phyloP scores from a whole-genome alignment of 129 eudicot genomes.

The Kitagawia praeruptora region DNA sequence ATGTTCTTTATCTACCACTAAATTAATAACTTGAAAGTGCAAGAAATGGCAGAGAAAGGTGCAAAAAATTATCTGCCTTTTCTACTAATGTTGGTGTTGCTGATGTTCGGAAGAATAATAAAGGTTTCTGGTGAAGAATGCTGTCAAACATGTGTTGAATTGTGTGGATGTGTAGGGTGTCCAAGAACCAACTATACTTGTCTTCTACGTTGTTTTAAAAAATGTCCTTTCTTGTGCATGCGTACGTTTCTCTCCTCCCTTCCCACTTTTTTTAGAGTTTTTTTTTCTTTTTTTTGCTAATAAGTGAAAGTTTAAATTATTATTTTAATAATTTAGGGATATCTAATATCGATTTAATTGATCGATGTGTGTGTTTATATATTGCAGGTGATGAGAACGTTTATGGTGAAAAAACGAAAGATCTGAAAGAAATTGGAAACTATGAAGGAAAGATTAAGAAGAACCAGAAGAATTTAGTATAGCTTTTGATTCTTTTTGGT shows the following conservation, averaged over 20 bases:
- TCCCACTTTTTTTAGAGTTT: no score
- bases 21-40: no score
- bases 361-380: not conserved
- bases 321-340: not conserved
- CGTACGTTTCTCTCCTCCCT: not conserved
- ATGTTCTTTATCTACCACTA: not conserved
- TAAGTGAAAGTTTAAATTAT: not conserved
- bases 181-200: not conserved
- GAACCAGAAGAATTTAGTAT: not conserved
- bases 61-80: not conserved
- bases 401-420: not conserved
- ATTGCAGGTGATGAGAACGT: not conserved
- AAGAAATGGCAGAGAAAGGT: not conserved
- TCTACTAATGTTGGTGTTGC: not conserved
- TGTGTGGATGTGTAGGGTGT: not conserved
- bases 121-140: not conserved
- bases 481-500: not conserved
- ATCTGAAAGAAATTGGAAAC: not conserved
- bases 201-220: not conserved
- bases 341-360: not conserved
- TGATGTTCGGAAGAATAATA: not conserved
- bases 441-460: not conserved
- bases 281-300: not conserved
- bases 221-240: not conserved
- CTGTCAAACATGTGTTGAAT: not conserved